Evolutionary conservation across 2,329 filamentous ascomycete genomes (phyloP).

Genomic region (Furcasterigmium furcatum): DNA sequence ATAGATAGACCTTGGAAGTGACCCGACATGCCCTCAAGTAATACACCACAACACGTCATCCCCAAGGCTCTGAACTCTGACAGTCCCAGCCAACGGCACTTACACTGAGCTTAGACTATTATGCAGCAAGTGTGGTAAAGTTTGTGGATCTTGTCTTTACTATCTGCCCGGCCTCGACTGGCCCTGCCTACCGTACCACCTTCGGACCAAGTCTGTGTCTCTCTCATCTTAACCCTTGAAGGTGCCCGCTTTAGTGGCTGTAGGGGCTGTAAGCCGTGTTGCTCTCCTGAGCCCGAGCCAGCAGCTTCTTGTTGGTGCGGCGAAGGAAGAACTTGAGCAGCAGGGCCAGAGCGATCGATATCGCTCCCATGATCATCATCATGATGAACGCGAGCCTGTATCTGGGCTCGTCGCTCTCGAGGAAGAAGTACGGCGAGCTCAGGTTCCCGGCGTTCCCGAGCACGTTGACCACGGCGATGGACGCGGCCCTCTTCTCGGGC

Average conservation of each 20-base stretch:
- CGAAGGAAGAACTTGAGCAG: neutral
- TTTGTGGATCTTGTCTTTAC: too few relatives aligned
- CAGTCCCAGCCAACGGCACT: too few relatives aligned
- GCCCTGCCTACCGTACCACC: too few relatives aligned
- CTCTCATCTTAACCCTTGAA: too few relatives aligned
- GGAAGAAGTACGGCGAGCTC: conserved; percentile 7
- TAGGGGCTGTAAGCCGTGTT: neutral
- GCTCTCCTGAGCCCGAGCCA: neutral
- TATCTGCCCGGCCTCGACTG: too few relatives aligned
- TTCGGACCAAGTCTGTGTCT: too few relatives aligned
- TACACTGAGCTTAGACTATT: too few relatives aligned
- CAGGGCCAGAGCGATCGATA: neutral
- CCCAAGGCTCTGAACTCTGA: too few relatives aligned
- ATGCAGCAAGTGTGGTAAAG: too few relatives aligned
- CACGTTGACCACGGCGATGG: neutral
- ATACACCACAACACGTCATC: too few relatives aligned
- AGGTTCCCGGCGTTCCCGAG: neutral
- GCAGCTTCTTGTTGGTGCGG: neutral
- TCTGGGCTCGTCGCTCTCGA: neutral
- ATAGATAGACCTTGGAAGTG: too few relatives aligned
- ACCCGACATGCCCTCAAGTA: too few relatives aligned
- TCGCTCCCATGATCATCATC: neutral
- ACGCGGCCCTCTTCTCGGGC: conserved; percentile 59
- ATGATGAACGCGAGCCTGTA: neutral
- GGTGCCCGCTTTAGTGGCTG: neutral